Evolutionary conservation across 2,329 filamentous ascomycete species (phyloP), one percentile per base, ranked within the genome.

Genomic region (Aureobasidium sp.): DNA sequence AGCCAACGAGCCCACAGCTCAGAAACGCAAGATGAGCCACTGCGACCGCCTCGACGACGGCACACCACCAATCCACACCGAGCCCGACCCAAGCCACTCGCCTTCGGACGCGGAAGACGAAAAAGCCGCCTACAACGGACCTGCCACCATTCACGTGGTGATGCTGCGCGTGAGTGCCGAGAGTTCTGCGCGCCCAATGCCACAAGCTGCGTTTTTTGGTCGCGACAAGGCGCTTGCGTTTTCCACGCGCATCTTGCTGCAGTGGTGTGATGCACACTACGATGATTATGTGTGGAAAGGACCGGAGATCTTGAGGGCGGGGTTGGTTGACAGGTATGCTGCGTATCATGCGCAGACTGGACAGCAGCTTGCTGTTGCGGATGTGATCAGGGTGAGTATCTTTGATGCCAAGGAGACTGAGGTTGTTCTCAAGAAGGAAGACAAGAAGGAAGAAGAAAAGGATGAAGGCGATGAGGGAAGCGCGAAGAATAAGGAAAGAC

Each of bases 121-220:
- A 22, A 54, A 54, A 31, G 15, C 24, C 19, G 22, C 45, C n/a
- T 60, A 49, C 45, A 60, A 60, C 24, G 57, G 57, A n/a, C 57
- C 57, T 33, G 5, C 27, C 4, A 42, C 15, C 2, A 24, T 60
- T 8, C 11, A 60, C 14, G 45, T 50, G 1, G 45, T 50, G 5
- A 50, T 60, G 29, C 24, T 60, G 15, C 44, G 57, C 35, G 57
- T 60, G 11, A 22, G 17, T 17, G 24, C 24, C 27, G 57, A 60
- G 17, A 49, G 14, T 22, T 60, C 57, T 31, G 31, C 27, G 17
- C 44, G 45, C 15, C 57, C 57, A 2, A 42, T 60, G 44, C 57
- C 57, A 15, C 57, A 60, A 33, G 22, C 57, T 8, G 57, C 57
- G 5, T 60, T 60, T 17, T 60, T 60, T 24, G 19, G 6, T 6